Conservation (phyloP, 371 early-diverging fungal species). For the Batrachochytrium dendrobatidis region DNA sequence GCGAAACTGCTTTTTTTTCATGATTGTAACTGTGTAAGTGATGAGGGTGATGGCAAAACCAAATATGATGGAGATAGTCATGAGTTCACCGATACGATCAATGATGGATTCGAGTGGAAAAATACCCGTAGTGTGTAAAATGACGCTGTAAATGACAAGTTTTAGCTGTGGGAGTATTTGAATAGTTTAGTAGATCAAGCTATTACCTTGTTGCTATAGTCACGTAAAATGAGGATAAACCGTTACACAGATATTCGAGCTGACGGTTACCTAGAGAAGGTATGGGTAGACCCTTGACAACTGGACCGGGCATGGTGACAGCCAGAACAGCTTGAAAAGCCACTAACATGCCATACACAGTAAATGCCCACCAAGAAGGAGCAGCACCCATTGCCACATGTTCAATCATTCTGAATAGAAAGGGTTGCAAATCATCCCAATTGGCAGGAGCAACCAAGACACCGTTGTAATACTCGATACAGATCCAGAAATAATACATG, state of each 20-base stretch:
- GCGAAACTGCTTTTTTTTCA: constrained; percentile 9
- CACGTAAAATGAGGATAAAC: constrained; percentile 47
- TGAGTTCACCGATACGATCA: constrained; percentile 54
- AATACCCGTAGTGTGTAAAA: constrained; percentile 43
- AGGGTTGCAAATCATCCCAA: constrained; percentile 28
- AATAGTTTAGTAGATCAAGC: neutral
- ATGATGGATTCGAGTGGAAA: constrained; percentile 50
- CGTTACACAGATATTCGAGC: constrained; percentile 57
- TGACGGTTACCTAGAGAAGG: constrained; percentile 54
- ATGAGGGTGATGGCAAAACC: constrained; percentile 20
- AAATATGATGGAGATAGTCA: constrained; percentile 51
- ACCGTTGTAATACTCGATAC: constrained; percentile 59
- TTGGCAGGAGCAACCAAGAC: constrained; percentile 42
- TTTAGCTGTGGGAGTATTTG: neutral
- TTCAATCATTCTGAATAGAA: constrained; percentile 25
- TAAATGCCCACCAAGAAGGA: constrained; percentile 49
- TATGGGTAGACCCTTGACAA: constrained; percentile 59
- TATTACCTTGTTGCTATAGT: constrained; percentile 31
- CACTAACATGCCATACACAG: constrained; percentile 54
- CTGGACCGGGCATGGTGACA: constrained; percentile 60
- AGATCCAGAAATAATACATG: constrained; percentile 69
- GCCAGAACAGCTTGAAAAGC: constrained; percentile 51
- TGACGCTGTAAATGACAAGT: constrained; percentile 26
- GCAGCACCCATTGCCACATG: constrained; percentile 37
- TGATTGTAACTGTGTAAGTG: constrained; percentile 37